Evolutionary conservation across 1,284 basidiomycete genomes (phyloP).

Genomic region (Lentinus polychrous): DNA sequence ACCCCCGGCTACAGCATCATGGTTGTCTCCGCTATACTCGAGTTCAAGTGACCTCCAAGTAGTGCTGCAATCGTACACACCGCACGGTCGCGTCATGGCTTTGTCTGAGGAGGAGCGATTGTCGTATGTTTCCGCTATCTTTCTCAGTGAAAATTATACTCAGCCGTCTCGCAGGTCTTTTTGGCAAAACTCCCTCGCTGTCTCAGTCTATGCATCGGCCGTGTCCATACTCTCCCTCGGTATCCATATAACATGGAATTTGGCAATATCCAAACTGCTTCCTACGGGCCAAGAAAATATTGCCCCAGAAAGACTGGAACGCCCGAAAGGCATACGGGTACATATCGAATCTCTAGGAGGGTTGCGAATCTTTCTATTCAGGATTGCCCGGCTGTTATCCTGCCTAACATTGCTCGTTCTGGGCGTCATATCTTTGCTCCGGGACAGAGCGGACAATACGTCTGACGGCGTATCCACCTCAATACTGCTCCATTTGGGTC

Average conservation of each 20-base stretch:
- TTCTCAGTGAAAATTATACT: too few relatives aligned
- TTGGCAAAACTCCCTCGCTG: slow-evolving; percentile 7
- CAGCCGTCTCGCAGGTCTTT: not conserved
- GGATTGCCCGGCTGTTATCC: slow-evolving; percentile 17
- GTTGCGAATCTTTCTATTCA: slow-evolving; percentile 18
- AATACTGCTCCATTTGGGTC: slow-evolving; percentile 8
- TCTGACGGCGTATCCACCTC: not conserved
- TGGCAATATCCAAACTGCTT: not conserved
- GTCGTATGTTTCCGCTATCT: too few relatives aligned
- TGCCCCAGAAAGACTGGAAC: not conserved
- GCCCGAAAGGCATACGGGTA: not conserved
- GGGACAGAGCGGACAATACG: slow-evolving; percentile 1
- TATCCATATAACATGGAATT: slow-evolving; percentile 4
- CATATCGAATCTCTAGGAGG: slow-evolving; percentile 16
- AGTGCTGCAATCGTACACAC: not conserved
- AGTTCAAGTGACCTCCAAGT: not conserved
- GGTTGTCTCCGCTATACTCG: not conserved
- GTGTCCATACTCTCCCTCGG: slow-evolving; percentile 9
- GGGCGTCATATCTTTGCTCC: slow-evolving; percentile 14
- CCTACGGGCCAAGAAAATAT: not conserved
- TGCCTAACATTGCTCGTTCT: slow-evolving; percentile 14
- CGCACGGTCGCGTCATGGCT: not conserved
- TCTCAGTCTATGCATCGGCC: slow-evolving; percentile 13
- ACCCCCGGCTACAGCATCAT: not conserved
- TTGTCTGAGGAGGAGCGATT: not conserved